Evolutionary conservation across 176 grass and related monocot genomes (phyloP), one percentile per base, ranked within the genome.

Genomic region (Ensete ventricosum): DNA sequence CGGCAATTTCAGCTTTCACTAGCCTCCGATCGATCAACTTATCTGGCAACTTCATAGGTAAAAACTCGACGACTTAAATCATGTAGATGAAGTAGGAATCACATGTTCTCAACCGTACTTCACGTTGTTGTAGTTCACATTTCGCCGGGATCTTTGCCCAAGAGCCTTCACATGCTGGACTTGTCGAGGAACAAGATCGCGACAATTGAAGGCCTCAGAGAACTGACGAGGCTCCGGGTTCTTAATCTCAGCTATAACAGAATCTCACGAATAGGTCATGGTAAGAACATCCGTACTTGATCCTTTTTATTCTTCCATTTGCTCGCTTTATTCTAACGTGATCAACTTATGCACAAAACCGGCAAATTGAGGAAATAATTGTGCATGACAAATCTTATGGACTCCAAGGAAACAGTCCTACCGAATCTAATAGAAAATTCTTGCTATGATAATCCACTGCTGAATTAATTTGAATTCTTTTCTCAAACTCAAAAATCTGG

Each of bases 231-330:
- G 81, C 81, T 99, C 29, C 82, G 95, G 48, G 73, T 91, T 63
- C 90, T 99, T 60, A 91, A 91, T 64, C 86, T 99, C 80, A 91
- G 90, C 81, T 99, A 99, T 75, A 99, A 99, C 79, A 77, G 82
- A 68, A 99, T 99, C 66, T 74, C 95, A 14, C 86, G 95, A 51
- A 88, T 99, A 70, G 95, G 90, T 2, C 88, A 89, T 63, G 90
- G 95, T 99, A 91, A 82, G 81, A 75, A 77, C 51, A 20, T 16
- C 20, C 8, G 2, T 19, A 48, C 16, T 49, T 50, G 0, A 43
- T 49, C 29, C 16, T 49, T 69, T 48, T 19, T 49, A 0, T 9
- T 48, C 1, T 16, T 7, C 1, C 0, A 19, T 19, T n/a, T 16
- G 21, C 17, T 43, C 5, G 34, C 4, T 43, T 43, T 43, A 6